These are phyloP conservation scores for Solanum dulcamara DNA, from an alignment of 257 asterid species.

Conservation along the genomic window DNA sequence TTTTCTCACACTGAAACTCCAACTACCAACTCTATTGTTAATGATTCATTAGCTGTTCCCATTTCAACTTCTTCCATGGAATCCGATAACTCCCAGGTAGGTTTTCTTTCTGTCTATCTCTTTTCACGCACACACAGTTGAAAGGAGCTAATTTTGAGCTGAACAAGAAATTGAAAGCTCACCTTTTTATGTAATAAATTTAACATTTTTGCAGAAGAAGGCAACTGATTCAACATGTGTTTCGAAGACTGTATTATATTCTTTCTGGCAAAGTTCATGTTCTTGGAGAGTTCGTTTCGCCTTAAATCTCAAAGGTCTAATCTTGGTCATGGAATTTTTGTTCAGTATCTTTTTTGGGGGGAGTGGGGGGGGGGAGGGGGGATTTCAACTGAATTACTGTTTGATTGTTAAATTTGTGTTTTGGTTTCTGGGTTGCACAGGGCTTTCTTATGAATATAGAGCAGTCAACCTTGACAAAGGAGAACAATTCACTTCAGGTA, in stretches of 20 bases:
- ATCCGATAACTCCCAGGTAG: background rate
- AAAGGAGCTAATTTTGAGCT: background rate
- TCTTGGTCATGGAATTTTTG: background rate
- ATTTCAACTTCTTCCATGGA: background rate
- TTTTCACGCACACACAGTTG: background rate
- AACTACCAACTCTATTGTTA: background rate
- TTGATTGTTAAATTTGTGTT: background rate
- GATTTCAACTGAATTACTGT: background rate
- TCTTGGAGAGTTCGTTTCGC: constrained; percentile 87
- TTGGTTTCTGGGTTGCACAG: constrained; percentile 11
- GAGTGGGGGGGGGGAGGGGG: background rate
- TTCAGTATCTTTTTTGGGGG: background rate
- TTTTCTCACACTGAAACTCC: background rate
- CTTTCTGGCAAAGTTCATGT: constrained; percentile 82
- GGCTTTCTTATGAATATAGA: constrained; percentile 61
- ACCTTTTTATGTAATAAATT: background rate
- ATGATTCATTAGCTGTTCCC: background rate
- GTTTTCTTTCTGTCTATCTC: background rate
- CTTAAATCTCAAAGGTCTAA: constrained; percentile 56
- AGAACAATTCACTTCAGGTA: constrained; percentile 62
- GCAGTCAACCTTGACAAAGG: constrained; percentile 59
- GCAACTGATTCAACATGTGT: constrained; percentile 19
- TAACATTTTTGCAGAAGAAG: constrained; percentile 16
- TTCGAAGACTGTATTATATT: constrained; percentile 51
- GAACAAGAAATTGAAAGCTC: background rate